Base-by-base conservation (phyloP, 164 flowering plant species). In the Vitis cinerea region DNA sequence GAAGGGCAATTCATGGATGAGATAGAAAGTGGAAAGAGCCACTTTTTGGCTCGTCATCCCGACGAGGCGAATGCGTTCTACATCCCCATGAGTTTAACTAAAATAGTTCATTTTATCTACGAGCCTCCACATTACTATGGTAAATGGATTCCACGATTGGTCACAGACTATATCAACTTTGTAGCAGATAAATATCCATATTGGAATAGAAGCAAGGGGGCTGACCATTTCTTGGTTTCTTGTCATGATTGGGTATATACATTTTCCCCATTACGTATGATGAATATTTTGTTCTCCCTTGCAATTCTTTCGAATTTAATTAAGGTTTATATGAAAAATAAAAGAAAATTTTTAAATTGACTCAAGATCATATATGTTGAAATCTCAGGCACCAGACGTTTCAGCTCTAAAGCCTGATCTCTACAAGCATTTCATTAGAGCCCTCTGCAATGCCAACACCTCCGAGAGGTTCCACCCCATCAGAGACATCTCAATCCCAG, bases 401-500 rank as follows among this genome's bases (percentile, higher is more conserved):
- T 75, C 77, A 4, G 63, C 8, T 9, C 70, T 13, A 1, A 29
- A 77, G 14, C 86, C 87, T 1, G 69, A 82, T 60, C 76, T 79
- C 17, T 82, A 57, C 79, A 65, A 71, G 17, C 71, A 79, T 61
- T 78, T 83, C 68, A 79, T 84, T 2, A 70, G 81, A 70, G 84
- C 75, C 2, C 73, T 82, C 0, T 80, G 85, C 79, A 80, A 78
- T 57, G 84, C 82, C 44, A 80, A 81, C 72, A 77, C 68, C 9
- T 72, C 85, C 0, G 84, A 82, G 69, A 73, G 83, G 1, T 84
- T 84, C 59, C 29, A 14, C 16, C 85, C 84, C 4, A 29, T n/a
- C 12, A 66, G 71, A 59, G 87, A 84, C 14, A 79, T 79, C 29
- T 61, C 87, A 3, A n/a, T 84, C 16, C 87, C 85, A 0, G 87